Evolutionary conservation across 371 early-diverging fungal genomes (phyloP), one percentile per base, ranked within the genome.

Genomic region (Mucor sp.): DNA sequence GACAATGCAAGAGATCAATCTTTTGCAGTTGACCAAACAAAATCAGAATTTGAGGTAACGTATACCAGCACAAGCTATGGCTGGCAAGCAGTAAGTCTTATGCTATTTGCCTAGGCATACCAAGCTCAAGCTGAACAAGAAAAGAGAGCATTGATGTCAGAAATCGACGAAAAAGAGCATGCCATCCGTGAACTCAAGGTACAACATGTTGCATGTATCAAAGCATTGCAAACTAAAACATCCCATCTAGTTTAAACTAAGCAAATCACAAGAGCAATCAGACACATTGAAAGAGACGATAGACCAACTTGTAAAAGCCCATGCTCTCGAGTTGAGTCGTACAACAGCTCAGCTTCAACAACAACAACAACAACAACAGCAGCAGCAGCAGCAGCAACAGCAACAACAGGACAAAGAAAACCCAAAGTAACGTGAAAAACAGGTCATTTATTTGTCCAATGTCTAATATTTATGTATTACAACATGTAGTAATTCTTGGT

Each of bases 1-100:
- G 67, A 71, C 48, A 63, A 60, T 64, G 67, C 71, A 63, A 67
- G 71, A 67, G 71, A 63, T 25, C 67, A 71, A 35, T 67, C 64
- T 6, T 67, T 71, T 55, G 71, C 71, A 37, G 67, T 71, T 28
- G 63, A 66, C 17, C 63, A 71, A 62, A 27, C 63, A 15, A 71
- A 64, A 56, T 44, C 37, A 57, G 67, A 67, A 50, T 64, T 63
- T 15, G 67, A 71, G 37, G 69, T 69, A 58, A 2, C 14, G 21
- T 23, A 56, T 30, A 30, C 4, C 30, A 30, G 6, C 30, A n/a
- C n/a, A n/a, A n/a, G n/a, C n/a, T n/a, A n/a, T n/a, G n/a, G n/a
- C n/a, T n/a, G n/a, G n/a, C n/a, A n/a, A n/a, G n/a, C n/a, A n/a
- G n/a, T n/a, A n/a, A n/a, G n/a, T 30, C 2, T 30, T 30, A 30